A percentile compares a stretch with the other conserved stretches of the same genome.
phyloP scores from a whole-genome alignment of 345 rosid species.

The Dimocarpus longan region DNA sequence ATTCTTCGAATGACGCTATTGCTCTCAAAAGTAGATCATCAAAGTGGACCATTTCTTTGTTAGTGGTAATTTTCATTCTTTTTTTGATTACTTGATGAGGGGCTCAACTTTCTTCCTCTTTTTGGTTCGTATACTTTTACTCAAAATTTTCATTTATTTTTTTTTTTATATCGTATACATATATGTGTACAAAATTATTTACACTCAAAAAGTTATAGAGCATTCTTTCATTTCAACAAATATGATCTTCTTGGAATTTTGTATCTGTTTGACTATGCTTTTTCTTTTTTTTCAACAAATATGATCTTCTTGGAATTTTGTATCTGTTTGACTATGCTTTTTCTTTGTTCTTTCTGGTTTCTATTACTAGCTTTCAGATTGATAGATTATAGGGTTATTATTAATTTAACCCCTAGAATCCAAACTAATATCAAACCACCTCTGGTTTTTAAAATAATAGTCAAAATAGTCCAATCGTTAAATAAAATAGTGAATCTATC shows the following conservation, averaged over 20 bases:
- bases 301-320: not conserved
- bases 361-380: too few relatives aligned
- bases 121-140: not conserved
- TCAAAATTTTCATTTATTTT: too few relatives aligned
- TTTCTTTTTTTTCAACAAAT: not conserved
- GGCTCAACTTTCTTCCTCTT: slow-evolving; percentile 9
- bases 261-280: not conserved
- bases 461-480: too few relatives aligned
- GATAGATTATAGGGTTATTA: too few relatives aligned
- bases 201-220: not conserved
- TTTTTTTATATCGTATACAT: not conserved
- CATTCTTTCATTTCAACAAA: not conserved
- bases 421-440: too few relatives aligned
- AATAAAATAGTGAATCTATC: too few relatives aligned
- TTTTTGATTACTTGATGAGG: slow-evolving; percentile 9
- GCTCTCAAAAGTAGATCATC: slow-evolving; percentile 18
- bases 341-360: too few relatives aligned
- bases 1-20: slow-evolving; percentile 45
- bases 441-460: too few relatives aligned
- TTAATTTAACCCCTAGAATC: too few relatives aligned
- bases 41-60: slow-evolving; percentile 33
- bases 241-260: not conserved
- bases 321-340: not conserved
- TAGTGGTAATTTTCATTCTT: slow-evolving; percentile 38
- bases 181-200: not conserved